phyloP scores from a whole-genome alignment of 495 filamentous ascomycete genomes.

The Aspergillus heteromorphus region DNA sequence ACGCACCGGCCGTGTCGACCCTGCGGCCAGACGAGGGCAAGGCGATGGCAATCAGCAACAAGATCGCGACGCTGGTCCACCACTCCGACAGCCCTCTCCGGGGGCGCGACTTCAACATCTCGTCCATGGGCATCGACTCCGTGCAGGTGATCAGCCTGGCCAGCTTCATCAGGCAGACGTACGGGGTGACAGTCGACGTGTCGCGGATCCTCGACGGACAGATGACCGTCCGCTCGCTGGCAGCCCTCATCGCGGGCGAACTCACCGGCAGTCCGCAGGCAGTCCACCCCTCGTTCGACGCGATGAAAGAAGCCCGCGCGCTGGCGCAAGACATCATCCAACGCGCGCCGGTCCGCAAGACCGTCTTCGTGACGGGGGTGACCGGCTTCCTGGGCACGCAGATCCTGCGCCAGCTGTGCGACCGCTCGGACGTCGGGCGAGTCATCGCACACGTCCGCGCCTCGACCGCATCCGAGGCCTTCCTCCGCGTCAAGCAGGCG shows the following conservation, averaged over 20 bases:
- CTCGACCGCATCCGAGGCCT: constrained; percentile 40
- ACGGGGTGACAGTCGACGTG: constrained; percentile 19
- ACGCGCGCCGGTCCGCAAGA: not conserved
- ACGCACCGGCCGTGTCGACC: constrained; percentile 3
- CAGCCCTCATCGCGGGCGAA: constrained; percentile 12
- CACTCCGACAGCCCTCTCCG: constrained; percentile 11
- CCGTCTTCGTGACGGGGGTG: constrained; percentile 68
- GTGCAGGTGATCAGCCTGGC: constrained; percentile 27
- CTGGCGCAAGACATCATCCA: constrained; percentile 8
- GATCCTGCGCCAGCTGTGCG: constrained; percentile 58
- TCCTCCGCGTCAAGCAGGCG: constrained; percentile 48
- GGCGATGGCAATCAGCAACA: constrained; percentile 17
- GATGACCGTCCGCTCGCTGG: constrained; percentile 20
- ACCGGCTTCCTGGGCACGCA: constrained; percentile 75
- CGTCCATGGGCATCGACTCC: constrained; percentile 26
- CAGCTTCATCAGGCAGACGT: constrained; percentile 21
- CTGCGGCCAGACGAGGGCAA: constrained; percentile 12
- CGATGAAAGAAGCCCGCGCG: constrained; percentile 9
- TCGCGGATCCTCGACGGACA: constrained; percentile 15
- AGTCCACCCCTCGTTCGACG: constrained; percentile 6
- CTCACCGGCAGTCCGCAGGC: constrained; percentile 1
- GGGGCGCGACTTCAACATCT: constrained; percentile 19
- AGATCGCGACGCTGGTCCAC: constrained; percentile 17
- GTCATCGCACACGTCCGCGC: constrained; percentile 67
- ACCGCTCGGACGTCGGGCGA: constrained; percentile 36